Base-by-base conservation (phyloP, 192 early-diverging fungal species). In the Coemansia sp. region DNA sequence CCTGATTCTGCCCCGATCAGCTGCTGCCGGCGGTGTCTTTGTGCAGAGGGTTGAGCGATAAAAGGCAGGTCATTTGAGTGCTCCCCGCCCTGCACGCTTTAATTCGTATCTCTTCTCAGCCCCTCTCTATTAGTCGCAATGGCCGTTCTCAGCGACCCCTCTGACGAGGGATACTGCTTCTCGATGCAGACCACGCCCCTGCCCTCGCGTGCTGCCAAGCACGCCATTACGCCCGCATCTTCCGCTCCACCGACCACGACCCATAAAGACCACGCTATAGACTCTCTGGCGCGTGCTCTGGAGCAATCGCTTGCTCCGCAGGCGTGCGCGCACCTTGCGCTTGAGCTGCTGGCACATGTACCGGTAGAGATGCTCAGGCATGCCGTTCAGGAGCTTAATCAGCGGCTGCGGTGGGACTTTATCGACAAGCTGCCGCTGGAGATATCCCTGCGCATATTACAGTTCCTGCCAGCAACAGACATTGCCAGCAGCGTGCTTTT, bases 341-440 rank as follows among this genome's bases (percentile, higher is more conserved):
- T 66, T 11, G 44, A 49, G 39, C 56, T 78, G 51, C 57, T 78
- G 19, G 31, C 61, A 13, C 52, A 55, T 30, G 64, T 68, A n/a
- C 64, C 74, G 4, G 38, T 55, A 39, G 68, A 71, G 16, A 55
- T 71, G 38, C 56, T 71, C 43, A 57, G 44, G 37, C 19, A 26
- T 7, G 64, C 57, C 14, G 50, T 71, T 50, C 35, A 38, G 21
- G 63, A 53, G 47, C 49, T 78, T 50, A 54, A 67, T 15, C 53
- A 56, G 23, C 63, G 61, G 14, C 49, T 71, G 60, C 68, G 61
- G 37, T 57, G 68, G 53, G 74, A 78, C 54, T 71, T 78, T 63
- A 50, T 71, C 33, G 69, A 55, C n/a, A 44, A 21, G 36, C 65
- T 78, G 44, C 74, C 74, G 12, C 19, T 60, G 42, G 74, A 78